These are phyloP conservation scores for Rostrohypoxylon terebratum DNA, from an alignment of 495 filamentous ascomycete species.

Conservation along the genomic window DNA sequence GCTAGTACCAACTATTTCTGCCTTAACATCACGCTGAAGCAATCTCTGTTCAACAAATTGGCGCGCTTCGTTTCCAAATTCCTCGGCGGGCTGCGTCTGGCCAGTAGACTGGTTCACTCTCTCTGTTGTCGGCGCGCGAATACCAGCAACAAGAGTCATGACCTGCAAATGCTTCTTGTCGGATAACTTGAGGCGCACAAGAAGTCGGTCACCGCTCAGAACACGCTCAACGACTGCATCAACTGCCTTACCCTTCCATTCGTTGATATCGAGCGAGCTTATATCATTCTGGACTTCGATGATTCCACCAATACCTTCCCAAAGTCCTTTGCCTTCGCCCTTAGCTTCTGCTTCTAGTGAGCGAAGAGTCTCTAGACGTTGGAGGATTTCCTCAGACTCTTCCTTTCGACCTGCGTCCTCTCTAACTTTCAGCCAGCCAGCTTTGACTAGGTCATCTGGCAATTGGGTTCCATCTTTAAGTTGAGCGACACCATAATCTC, in stretches of 20 bases:
- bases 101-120: slow-evolving; percentile 79
- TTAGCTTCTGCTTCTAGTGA: slow-evolving; percentile 84
- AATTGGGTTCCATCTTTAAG: slow-evolving; percentile 78
- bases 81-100: slow-evolving; percentile 84
- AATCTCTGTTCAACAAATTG: slow-evolving; percentile 86
- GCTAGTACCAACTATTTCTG: slow-evolving; percentile 84
- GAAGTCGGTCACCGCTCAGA: slow-evolving; percentile 87
- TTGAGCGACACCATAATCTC: slow-evolving; percentile 85
- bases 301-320: slow-evolving; percentile 67
- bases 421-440: slow-evolving; percentile 90
- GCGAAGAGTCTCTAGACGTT: slow-evolving; percentile 79
- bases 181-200: slow-evolving; percentile 80
- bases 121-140: slow-evolving; percentile 86
- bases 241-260: slow-evolving; percentile 80
- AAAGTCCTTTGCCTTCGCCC: slow-evolving; percentile 80
- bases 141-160: slow-evolving; percentile 88
- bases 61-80: slow-evolving; percentile 86
- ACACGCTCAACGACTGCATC: slow-evolving; percentile 86
- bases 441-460: slow-evolving; percentile 81
- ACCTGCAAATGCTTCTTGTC: slow-evolving; percentile 83
- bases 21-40: slow-evolving; percentile 84
- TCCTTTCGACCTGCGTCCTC: slow-evolving; percentile 92
- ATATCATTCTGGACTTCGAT: slow-evolving; percentile 85
- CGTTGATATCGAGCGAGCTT: slow-evolving; percentile 74
- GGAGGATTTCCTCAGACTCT: slow-evolving; percentile 77